Evolutionary conservation across 257 asterid genomes (phyloP).

Genomic region (Fraxinus anomala): DNA sequence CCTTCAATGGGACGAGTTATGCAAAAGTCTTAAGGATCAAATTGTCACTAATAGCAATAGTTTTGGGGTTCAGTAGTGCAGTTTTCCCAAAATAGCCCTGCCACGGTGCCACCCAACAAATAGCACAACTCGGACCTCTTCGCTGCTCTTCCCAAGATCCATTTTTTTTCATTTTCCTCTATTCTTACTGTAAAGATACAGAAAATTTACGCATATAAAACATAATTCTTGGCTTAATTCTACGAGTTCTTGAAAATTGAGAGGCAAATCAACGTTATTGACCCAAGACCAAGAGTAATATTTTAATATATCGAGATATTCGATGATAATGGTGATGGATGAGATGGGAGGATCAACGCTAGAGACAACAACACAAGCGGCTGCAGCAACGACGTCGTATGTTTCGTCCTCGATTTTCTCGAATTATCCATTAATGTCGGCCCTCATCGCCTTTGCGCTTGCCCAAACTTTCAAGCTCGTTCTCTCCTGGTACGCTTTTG

Average conservation of each 20-base stretch:
- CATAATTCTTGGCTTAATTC: background rate
- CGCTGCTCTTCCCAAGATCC: background rate
- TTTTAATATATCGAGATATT: background rate
- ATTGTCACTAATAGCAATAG: background rate
- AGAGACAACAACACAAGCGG: conserved; percentile 3
- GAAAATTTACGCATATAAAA: background rate
- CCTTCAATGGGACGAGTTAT: background rate
- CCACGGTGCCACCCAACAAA: background rate
- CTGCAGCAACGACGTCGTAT: conserved; percentile 24
- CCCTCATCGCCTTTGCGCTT: conserved; percentile 41
- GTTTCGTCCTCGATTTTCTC: conserved; percentile 34
- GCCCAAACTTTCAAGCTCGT: conserved; percentile 48
- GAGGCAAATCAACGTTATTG: background rate
- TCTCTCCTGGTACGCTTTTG: conserved; percentile 54
- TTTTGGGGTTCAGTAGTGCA: background rate
- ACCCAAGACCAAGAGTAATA: background rate
- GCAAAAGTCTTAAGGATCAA: background rate
- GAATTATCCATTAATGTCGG: conserved; percentile 45
- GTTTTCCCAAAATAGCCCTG: background rate
- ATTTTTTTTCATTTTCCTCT: background rate
- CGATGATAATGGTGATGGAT: conserved; percentile 1
- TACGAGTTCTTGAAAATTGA: background rate
- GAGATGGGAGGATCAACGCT: conserved; percentile 31
- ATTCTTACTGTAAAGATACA: background rate
- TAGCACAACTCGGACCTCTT: background rate